These are phyloP conservation scores for Acmispon strigosus DNA, from an alignment of 306 rosid species.

Conservation along the genomic window DNA sequence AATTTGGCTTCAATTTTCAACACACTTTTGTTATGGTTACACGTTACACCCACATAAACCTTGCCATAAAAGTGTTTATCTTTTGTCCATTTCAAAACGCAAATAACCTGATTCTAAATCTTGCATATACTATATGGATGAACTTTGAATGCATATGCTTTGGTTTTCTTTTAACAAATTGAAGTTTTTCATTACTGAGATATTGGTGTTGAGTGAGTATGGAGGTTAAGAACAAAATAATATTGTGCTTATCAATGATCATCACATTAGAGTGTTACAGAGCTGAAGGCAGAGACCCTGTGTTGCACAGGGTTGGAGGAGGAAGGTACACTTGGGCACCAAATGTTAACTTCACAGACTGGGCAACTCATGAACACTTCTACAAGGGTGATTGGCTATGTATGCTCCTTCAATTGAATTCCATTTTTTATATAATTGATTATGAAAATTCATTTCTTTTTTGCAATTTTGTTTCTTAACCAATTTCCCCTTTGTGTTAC, in stretches of 20 bases:
- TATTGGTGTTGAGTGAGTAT: neutral
- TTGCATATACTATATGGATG: neutral
- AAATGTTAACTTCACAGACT: constrained; percentile 34
- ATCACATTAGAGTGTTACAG: neutral
- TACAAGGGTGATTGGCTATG: constrained; percentile 60
- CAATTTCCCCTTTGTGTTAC: neutral
- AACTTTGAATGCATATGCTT: neutral
- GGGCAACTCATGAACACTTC: constrained; percentile 45
- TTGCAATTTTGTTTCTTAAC: neutral
- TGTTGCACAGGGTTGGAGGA: constrained; percentile 60
- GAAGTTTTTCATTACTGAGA: neutral
- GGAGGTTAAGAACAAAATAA: constrained; percentile 3
- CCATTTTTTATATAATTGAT: neutral
- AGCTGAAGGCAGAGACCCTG: constrained; percentile 33
- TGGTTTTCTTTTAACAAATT: neutral
- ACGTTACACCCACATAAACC: constrained; percentile 1
- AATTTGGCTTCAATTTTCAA: neutral
- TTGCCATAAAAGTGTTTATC: neutral
- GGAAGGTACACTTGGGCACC: constrained; percentile 47
- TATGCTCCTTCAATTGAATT: constrained; percentile 20
- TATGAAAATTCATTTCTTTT: neutral
- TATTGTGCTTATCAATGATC: neutral
- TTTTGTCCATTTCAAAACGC: neutral
- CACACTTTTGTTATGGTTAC: constrained; percentile 15
- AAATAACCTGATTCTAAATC: neutral